Conservation (phyloP, 2,329 filamentous ascomycete species). For the Fusarium penzigii region DNA sequence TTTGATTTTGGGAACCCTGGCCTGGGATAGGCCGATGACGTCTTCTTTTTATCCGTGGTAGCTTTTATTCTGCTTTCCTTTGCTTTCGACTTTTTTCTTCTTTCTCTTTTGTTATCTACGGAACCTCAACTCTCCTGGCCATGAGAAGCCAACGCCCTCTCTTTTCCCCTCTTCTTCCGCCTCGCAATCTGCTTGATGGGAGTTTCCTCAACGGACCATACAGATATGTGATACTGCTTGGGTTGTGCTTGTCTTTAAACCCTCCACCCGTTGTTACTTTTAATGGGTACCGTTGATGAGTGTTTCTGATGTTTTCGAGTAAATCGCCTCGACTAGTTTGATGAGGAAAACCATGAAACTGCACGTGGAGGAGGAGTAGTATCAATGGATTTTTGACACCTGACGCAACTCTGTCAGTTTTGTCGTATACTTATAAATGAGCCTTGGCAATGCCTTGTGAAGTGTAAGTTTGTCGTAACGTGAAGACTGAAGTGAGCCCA, state of each 20-base stretch:
- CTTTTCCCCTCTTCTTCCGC: constrained; percentile 1
- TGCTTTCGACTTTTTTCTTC: constrained; percentile 14
- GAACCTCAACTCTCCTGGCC: constrained; percentile 22
- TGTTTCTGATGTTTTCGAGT: constrained; percentile 3
- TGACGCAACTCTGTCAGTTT: no score
- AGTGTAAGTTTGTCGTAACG: no score
- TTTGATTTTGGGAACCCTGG: constrained; percentile 24
- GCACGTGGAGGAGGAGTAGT: constrained; percentile 3
- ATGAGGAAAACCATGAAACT: neutral
- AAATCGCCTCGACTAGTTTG: constrained; percentile 3
- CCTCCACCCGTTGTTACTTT: neutral
- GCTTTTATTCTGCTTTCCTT: constrained; percentile 20
- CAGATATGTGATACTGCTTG: constrained; percentile 23
- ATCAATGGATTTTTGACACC: constrained; percentile 14
- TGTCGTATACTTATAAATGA: no score
- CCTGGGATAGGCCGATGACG: constrained; percentile 29
- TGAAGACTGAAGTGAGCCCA: no score
- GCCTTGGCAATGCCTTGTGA: no score
- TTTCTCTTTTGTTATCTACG: constrained; percentile 15
- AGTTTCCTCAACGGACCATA: constrained; percentile 16
- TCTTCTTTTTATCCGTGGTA: constrained; percentile 29
- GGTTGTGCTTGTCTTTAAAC: constrained; percentile 11
- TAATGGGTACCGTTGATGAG: neutral
- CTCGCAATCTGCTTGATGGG: constrained; percentile 25
- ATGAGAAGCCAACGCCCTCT: constrained; percentile 20